phyloP scores from a whole-genome alignment of 2,329 filamentous ascomycete genomes.

The Penicillium frequentans region DNA sequence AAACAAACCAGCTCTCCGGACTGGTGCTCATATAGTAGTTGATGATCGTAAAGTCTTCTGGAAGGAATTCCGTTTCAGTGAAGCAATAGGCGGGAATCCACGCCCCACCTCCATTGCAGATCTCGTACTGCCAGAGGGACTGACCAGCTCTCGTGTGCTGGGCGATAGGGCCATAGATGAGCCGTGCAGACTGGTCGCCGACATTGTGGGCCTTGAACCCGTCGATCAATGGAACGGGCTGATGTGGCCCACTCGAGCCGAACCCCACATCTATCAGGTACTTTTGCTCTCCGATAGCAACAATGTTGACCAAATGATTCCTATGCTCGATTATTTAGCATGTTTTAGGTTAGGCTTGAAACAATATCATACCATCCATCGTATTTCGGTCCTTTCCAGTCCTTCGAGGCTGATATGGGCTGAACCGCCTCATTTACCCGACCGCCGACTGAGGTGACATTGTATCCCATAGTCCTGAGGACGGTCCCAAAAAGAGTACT shows the following conservation, averaged over 20 bases:
- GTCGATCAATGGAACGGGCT: background rate
- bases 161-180: background rate
- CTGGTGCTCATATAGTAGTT: background rate
- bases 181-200: background rate
- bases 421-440: background rate
- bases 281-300: background rate
- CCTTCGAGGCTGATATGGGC: background rate
- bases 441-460: background rate
- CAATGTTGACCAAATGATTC: background rate
- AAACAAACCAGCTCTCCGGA: background rate
- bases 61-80: background rate
- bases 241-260: background rate
- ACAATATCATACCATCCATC: background rate
- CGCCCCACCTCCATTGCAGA: background rate
- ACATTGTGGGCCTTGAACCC: background rate
- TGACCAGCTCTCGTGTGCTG: background rate
- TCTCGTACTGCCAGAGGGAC: background rate
- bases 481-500: background rate
- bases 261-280: background rate
- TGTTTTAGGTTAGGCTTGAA: too few relatives aligned
- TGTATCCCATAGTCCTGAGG: background rate
- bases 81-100: background rate
- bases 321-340: background rate
- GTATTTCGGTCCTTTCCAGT: background rate
- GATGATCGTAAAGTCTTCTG: background rate